Base-by-base conservation (phyloP, 345 rosid species). In the Rhodamnia argentea region DNA sequence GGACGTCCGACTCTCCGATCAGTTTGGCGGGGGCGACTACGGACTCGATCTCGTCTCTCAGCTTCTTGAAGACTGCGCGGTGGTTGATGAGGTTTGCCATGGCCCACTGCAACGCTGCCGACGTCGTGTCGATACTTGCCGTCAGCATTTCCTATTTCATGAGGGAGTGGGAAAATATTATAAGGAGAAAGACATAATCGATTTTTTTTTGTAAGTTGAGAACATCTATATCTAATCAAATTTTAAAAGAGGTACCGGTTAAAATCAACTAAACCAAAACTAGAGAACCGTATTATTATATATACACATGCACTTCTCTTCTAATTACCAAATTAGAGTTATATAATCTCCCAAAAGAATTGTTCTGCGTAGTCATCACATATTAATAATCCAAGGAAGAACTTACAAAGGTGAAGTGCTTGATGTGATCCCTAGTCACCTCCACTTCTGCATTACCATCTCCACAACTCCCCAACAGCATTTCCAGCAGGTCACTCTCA, bases 101-200 rank as follows among this genome's bases (percentile, higher is more conserved):
- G 26, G 93, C 91, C 94, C 94, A 92, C n/a, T 91, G 94, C 90
- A 91, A 89, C 9, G 90, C 93, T 7, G 90, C 37, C 50, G 93
- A 87, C 24, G 92, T 83, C 40, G 95, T 90, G 86, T 92, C 93
- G 0, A 92, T 93, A 13, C 93, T 92, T 9, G 92, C 94, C 85
- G 85, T 74, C 85, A 93, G 91, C 53, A 93, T 81, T 51, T 91
- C 92, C 91, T 91, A 84, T 27, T 20, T 32, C 47, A 70, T 60
- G 24, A 84, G 22, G 23, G 40, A 22, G 42, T 15, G 42, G 7
- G 52, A 23, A 58, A 53, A 56, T 52, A 29, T 8, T 4, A 14
- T 3, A 44, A 23, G 24, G 5, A 83, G 59, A 18, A 8, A 23
- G 18, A 64, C 6, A 37, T 37, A 37, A 37, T 37, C 40, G 40